These are phyloP conservation scores for Lodderomyces jiufengensis DNA, from an alignment of 1,139 yeast genomes.

Conservation along the genomic window DNA sequence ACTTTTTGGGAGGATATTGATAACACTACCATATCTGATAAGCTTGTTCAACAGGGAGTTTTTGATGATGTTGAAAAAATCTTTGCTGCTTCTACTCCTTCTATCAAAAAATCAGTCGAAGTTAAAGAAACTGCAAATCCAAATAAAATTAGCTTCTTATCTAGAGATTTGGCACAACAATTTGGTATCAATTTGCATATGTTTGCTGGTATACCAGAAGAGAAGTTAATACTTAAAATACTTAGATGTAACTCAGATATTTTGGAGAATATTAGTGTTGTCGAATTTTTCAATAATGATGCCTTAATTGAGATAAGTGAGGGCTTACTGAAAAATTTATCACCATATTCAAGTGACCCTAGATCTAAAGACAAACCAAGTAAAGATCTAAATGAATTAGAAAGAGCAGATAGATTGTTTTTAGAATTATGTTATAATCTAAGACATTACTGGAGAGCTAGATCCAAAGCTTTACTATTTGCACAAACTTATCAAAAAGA, in stretches of 20 bases:
- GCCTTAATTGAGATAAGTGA: conserved; percentile 70
- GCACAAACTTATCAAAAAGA: conserved; percentile 70
- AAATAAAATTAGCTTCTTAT: conserved; percentile 57
- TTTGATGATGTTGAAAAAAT: conserved; percentile 71
- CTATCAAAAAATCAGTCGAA: not conserved
- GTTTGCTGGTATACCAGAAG: conserved; percentile 61
- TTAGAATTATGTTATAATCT: conserved; percentile 76
- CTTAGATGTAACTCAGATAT: conserved; percentile 71
- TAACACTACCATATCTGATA: conserved; percentile 46
- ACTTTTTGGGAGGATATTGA: conserved; percentile 78
- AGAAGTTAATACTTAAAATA: conserved; percentile 60
- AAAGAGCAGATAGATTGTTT: conserved; percentile 77
- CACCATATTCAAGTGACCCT: conserved; percentile 66
- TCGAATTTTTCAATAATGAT: conserved; percentile 79
- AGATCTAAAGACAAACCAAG: conserved; percentile 39
- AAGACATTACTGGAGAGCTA: conserved; percentile 78
- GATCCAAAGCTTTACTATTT: conserved; percentile 75
- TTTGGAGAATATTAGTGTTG: conserved; percentile 60
- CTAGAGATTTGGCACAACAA: conserved; percentile 77
- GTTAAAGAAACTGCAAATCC: conserved; percentile 16
- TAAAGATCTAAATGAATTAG: conserved; percentile 60
- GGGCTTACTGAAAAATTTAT: conserved; percentile 58
- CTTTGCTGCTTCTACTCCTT: conserved; percentile 50
- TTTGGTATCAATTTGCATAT: conserved; percentile 90
- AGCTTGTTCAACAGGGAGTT: conserved; percentile 65